Evolutionary conservation across 345 rosid genomes (phyloP), one percentile per base, ranked within the genome.

Genomic region (Eucalyptus polyanthemos): DNA sequence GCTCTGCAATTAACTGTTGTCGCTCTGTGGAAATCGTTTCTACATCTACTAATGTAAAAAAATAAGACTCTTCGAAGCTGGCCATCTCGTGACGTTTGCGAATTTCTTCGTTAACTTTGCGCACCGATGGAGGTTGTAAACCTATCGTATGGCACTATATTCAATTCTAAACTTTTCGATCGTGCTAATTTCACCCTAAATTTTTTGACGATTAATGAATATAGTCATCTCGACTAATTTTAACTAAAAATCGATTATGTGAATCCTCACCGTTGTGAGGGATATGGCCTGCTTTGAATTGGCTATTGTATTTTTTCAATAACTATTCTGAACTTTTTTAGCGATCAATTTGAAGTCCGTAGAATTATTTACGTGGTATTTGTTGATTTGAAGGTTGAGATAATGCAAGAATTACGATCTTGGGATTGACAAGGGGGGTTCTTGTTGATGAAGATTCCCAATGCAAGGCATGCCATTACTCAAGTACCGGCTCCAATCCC

Each of bases 211-310:
- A 34, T 69, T 69, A 34, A 37, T 2, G 3, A 31, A 31, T 9
- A 0, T 31, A 67, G 3, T 16, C 4, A 2, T 69, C 11, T 3
- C 2, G 1, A 10, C 1, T 1, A 5, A 72, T 72, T 72, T 34
- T 34, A 42, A 15, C 7, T 2, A 0, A 10, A 72, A 34, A 72
- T 34, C 8, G 4, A 69, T 69, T 0, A 34, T 6, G 1, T 56
- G 29, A 10, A 53, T 2, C 11, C 25, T 21, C 5, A 0, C 25
- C 25, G 0, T 53, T 53, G 0, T 21, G 1, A 53, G 10, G 0
- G 58, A 53, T 1, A 21, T 53, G 58, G 1, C 11, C 6, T 0
- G 5, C 11, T 15, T 34, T 67, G 22, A n/a, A 67, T 67, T 31
- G 1, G 10, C 4, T 65, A 11, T 5, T 1, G 8, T 34, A 5